Percentiles rank a stretch among this genome's conserved stretches.
These are phyloP conservation scores for Rhynchospora breviuscula DNA, from an alignment of 176 grass and related monocot species.

Conservation along the genomic window DNA sequence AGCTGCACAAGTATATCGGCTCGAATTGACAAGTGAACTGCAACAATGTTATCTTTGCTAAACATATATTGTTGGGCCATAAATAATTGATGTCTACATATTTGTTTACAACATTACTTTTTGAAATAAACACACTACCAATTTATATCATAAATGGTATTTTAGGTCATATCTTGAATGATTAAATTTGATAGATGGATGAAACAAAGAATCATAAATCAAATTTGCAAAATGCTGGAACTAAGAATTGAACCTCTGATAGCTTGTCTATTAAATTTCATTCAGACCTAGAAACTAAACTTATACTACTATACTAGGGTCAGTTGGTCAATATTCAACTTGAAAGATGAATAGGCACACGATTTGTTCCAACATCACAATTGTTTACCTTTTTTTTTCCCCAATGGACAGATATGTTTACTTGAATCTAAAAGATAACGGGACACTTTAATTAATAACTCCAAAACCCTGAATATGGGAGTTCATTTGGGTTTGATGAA, in stretches of 20 bases:
- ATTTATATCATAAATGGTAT: neutral
- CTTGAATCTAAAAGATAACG: neutral
- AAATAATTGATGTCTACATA: neutral
- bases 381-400: neutral
- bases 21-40: neutral
- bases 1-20: neutral
- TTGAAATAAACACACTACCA: neutral
- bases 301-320: neutral
- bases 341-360: neutral
- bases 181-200: no score
- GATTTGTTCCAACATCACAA: neutral
- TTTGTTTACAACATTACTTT: neutral
- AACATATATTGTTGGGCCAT: neutral
- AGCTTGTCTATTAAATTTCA: no score
- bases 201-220: no score
- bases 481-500: neutral
- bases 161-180: neutral
- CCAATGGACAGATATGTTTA: neutral
- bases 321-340: neutral
- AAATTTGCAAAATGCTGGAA: no score
- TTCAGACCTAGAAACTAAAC: neutral
- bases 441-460: neutral
- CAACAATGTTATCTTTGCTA: neutral
- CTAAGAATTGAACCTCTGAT: no score
- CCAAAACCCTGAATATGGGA: neutral